Conservation (phyloP, 139 green algal genomes). For the Zygnema circumcarinatum region DNA sequence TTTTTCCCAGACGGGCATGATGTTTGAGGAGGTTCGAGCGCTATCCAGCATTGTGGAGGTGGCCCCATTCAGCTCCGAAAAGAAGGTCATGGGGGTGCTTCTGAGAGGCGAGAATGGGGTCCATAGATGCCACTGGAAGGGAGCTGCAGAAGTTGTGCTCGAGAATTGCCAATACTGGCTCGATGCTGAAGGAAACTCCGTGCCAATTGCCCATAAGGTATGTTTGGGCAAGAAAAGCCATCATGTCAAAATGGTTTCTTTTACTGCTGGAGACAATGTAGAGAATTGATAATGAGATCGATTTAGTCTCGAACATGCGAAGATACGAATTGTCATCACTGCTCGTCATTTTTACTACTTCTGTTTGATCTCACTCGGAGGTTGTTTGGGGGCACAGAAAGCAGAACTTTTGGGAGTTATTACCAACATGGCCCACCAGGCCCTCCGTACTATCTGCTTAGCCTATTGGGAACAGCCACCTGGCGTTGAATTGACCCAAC, state of each 20-base stretch:
- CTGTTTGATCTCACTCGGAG: too few relatives aligned
- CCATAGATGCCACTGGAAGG: conserved; percentile 91
- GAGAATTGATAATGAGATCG: too few relatives aligned
- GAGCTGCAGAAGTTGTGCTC: conserved; percentile 93
- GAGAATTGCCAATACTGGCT: conserved; percentile 66
- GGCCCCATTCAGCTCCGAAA: conserved; percentile 84
- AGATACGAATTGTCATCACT: too few relatives aligned
- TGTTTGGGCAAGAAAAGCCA: not conserved
- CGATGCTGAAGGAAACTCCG: not conserved
- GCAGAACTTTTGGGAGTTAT: conserved; percentile 15
- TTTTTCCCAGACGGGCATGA: conserved; percentile 68
- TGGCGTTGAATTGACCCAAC: not conserved
- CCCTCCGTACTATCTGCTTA: conserved; percentile 34
- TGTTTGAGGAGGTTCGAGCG: conserved; percentile 71
- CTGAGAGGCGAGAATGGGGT: conserved; percentile 32
- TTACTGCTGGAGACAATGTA: too few relatives aligned
- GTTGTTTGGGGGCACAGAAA: too few relatives aligned
- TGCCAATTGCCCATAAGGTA: not conserved
- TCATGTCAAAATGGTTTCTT: not conserved
- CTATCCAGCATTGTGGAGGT: conserved; percentile 37
- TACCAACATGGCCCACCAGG: conserved; percentile 17
- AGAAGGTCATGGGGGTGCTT: conserved; percentile 70
- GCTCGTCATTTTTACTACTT: too few relatives aligned
- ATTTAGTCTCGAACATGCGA: too few relatives aligned
- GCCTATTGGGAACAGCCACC: not conserved